Base-by-base conservation (phyloP, 2,329 filamentous ascomycete species). In the Sporothrix curviconia region DNA sequence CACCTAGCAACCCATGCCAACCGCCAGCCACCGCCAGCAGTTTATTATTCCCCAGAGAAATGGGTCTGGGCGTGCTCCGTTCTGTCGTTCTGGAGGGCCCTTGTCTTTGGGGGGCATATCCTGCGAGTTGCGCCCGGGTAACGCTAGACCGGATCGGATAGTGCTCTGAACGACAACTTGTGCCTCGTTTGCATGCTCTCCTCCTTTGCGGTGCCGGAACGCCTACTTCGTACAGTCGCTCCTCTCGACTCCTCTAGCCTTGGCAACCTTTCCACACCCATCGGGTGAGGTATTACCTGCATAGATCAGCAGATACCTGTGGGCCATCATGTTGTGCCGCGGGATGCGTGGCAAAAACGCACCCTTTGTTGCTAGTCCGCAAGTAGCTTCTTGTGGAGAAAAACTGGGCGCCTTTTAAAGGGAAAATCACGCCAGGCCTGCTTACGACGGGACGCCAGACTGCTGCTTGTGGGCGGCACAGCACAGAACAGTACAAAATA, bases 151-250 rank as follows among this genome's bases (percentile, higher is more conserved):
- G 34, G 22, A 51, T 51, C 47, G 47, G 47, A 51, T n/a, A 14
- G 36, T 4, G 22, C 24, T 8, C 14, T 30, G 42, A 15, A 17
- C 24, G 24, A 17, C 11, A 12, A 17, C 9, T 17, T 17, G 11
- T 11, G 9, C 19, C 46, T n/a, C n/a, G n/a, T n/a, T 50, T 50
- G 46, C 46, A 19, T 50, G 30, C 46, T 37, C 36, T 17, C 44
- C 17, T 22, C 28, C 44, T n/a, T 50, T 24, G 17, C 6, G 30
- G 6, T 50, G 12, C 30, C 5, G 19, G 47, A 14, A 14, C 32
- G 46, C 46, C 44, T 49, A n/a, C n/a, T n/a, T n/a, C n/a, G n/a
- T n/a, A n/a, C 44, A 49, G 34, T 49, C 44, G 44, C 28, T 49
- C 46, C 46, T 37, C 32, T 24, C 12, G n/a, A n/a, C n/a, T n/a